Percentiles rank a stretch among this genome's conserved stretches.
These are phyloP conservation scores for Phalaenopsis aphrodite DNA, from an alignment of 106 monocot species.

Conservation along the genomic window DNA sequence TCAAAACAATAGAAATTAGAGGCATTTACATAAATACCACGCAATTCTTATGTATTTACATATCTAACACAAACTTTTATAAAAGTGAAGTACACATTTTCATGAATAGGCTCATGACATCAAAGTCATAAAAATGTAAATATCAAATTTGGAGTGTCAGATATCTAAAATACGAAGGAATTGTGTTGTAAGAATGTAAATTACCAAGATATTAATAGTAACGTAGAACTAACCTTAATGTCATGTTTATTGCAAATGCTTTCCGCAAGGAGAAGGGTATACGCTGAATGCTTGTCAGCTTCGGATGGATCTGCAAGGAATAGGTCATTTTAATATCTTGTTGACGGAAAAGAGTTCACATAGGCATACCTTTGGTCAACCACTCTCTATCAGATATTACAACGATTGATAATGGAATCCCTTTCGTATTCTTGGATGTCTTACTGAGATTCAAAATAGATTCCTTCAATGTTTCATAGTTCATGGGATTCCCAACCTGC, in stretches of 20 bases:
- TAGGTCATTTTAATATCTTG: constrained; percentile 9
- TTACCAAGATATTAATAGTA: not conserved
- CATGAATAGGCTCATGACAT: no score
- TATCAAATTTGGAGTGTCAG: no score
- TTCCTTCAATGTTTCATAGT: constrained; percentile 77
- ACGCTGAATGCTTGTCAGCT: constrained; percentile 91
- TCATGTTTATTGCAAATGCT: constrained; percentile 72
- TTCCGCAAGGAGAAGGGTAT: constrained; percentile 93
- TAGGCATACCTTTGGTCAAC: constrained; percentile 65
- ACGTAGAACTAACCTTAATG: constrained; percentile 59
- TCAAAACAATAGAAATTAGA: not conserved
- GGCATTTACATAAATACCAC: no score
- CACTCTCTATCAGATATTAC: constrained; percentile 88
- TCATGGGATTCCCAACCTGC: constrained; percentile 90
- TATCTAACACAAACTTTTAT: no score
- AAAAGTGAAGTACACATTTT: no score
- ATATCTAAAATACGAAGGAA: no score
- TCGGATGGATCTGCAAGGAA: constrained; percentile 59
- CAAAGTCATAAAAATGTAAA: no score
- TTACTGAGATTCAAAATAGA: constrained; percentile 64
- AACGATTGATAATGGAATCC: constrained; percentile 71
- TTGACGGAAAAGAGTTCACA: not conserved
- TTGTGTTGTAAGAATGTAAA: no score
- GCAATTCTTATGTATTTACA: no score
- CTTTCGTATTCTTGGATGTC: constrained; percentile 35